Evolutionary conservation across 768 basidiomycete genomes (phyloP).

Genomic region (Lentinula guzmanii): DNA sequence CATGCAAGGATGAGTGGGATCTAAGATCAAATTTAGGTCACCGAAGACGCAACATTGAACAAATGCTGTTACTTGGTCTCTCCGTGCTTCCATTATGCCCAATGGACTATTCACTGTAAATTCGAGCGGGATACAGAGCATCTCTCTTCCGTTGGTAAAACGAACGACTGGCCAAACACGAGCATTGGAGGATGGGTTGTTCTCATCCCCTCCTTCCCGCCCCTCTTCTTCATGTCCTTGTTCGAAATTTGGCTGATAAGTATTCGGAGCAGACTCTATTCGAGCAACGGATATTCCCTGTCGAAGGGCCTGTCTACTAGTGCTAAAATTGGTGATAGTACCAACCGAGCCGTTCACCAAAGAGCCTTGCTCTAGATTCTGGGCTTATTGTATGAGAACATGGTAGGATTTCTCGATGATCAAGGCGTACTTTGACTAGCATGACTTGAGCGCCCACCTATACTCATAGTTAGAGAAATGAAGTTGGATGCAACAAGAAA

Average conservation of each 20-base stretch:
- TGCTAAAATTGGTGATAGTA: constrained; percentile 40
- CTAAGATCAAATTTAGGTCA: constrained; percentile 22
- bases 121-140: constrained; percentile 47
- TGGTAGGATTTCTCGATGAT: background rate
- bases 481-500: background rate
- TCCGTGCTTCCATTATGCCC: constrained; percentile 52
- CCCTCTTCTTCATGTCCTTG: background rate
- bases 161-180: constrained; percentile 55
- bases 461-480: background rate
- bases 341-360: constrained; percentile 73
- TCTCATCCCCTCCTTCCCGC: background rate
- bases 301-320: constrained; percentile 33
- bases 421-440: constrained; percentile 55
- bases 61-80: constrained; percentile 41
- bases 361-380: constrained; percentile 66
- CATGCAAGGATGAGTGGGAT: constrained; percentile 80
- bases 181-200: constrained; percentile 8
- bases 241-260: background rate
- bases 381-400: background rate
- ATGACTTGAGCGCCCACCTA: constrained; percentile 84
- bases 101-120: constrained; percentile 61
- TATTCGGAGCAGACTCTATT: constrained; percentile 18
- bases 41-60: background rate
- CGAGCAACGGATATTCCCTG: constrained; percentile 31
- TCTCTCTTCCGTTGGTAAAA: constrained; percentile 42